Base-by-base conservation (phyloP, 179 eudicot species). In the Gypsophila paniculata region DNA sequence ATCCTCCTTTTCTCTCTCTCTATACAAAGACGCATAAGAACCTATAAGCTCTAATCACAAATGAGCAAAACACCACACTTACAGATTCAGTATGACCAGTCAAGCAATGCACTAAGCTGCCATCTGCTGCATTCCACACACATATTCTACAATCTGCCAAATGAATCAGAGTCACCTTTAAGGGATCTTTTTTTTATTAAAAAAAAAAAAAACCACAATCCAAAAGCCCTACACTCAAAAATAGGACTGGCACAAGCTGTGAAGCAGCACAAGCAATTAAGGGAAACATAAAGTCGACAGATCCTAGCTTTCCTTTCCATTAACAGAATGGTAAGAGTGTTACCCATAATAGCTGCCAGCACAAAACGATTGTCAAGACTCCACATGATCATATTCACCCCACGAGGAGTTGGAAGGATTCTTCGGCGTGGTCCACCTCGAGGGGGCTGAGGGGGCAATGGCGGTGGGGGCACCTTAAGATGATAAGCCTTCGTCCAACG, bases 321-420 rank as follows among this genome's bases (percentile, higher is more conserved):
- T n/a, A 42, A 72, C 36, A 72, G 32, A 39, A 15, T 22, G 65
- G 67, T 67, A 75, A 70, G 69, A 52, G 23, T 48, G 48, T 75
- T 80, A 83, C 99, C 99, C 99, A 95, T 95, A 46, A 95, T 95
- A 80, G 99, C 99, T 76, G 99, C 99, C 78, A 93, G 93, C 75
- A 93, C 98, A 81, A 93, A 91, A 63, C 98, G 96, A 72, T 93
- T 93, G 81, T 93, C 98, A 39, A 93, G 87, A 81, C 98, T 93
- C 96, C 98, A 93, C 19, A 87, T 81, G 65, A 93, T 93, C 98
- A 93, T 93, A 79, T 93, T 93, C 75, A 93, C 98, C 73, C 98
- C 98, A 55, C 98, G 96, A 25, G 98, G 98, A 68, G 93, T 89
- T 74, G 96, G 98, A 86, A 89, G 96, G 61, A 89, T 86, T 78